phyloP scores from a whole-genome alignment of 2,329 filamentous ascomycete genomes.

The Colletotrichum musicola region DNA sequence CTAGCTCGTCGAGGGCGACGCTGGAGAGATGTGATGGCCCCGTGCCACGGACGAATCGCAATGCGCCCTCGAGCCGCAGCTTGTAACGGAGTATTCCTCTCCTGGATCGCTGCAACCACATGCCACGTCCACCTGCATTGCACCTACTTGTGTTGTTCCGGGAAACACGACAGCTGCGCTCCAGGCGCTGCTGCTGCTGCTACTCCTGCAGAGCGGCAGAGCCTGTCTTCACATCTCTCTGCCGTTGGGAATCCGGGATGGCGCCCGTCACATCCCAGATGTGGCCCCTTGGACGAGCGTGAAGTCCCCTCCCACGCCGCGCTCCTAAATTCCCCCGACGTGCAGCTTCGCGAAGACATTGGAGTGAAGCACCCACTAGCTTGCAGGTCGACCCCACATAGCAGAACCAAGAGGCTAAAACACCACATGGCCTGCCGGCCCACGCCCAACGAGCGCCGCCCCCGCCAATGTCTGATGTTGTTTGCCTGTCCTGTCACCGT shows the following conservation, averaged over 20 bases:
- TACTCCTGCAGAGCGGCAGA: background rate
- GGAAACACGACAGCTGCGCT: slow-evolving; percentile 16
- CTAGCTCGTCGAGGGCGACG: slow-evolving; percentile 18
- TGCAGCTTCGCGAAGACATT: slow-evolving; percentile 20
- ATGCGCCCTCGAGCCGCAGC: slow-evolving; percentile 16
- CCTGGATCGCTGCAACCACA: slow-evolving; percentile 36
- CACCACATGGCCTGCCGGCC: slow-evolving; percentile 30
- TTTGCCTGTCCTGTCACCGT: background rate
- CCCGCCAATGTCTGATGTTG: slow-evolving; percentile 21
- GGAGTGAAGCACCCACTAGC: slow-evolving; percentile 2
- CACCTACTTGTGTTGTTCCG: slow-evolving; percentile 25
- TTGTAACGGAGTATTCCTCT: slow-evolving; percentile 18
- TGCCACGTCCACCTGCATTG: slow-evolving; percentile 34
- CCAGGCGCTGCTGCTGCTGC: background rate
- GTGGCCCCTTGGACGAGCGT: background rate
- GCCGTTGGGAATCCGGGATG: background rate
- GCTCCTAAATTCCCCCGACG: slow-evolving; percentile 12
- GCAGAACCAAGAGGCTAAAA: slow-evolving; percentile 34
- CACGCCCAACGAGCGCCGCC: background rate
- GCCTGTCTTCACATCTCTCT: background rate
- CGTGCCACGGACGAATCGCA: slow-evolving; percentile 27
- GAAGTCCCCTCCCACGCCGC: slow-evolving; percentile 2
- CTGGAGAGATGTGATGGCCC: slow-evolving; percentile 29
- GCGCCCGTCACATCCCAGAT: slow-evolving; percentile 14
- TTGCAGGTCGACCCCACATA: slow-evolving; percentile 27